Percentiles rank a stretch among this genome's conserved stretches.
Conservation (phyloP, 768 basidiomycete genomes). For the Suillus weaverae region DNA sequence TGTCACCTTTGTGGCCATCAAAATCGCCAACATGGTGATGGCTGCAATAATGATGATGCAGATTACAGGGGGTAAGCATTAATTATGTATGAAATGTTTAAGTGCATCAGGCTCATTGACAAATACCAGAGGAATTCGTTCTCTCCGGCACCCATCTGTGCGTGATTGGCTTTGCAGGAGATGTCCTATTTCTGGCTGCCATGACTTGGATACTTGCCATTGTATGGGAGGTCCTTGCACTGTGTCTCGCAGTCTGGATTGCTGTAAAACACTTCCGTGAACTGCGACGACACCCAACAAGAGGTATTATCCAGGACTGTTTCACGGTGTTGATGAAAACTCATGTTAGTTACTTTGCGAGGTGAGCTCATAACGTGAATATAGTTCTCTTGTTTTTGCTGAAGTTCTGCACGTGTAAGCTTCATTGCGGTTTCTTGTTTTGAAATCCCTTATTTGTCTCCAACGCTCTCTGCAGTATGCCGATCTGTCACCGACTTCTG, state of each 20-base stretch:
- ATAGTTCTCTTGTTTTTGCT: neutral
- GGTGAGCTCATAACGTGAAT: neutral
- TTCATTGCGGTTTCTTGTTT: neutral
- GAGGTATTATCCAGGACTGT: neutral
- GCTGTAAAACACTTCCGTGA: neutral
- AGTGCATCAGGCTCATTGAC: neutral
- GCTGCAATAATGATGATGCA: rapidly evolving
- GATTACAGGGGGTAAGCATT: neutral
- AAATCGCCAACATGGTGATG: neutral
- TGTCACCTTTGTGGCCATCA: neutral
- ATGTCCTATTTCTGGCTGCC: neutral
- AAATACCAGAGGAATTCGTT: neutral
- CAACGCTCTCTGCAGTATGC: neutral
- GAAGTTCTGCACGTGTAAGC: neutral
- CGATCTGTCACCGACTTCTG: neutral
- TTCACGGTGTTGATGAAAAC: neutral
- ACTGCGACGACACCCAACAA: neutral
- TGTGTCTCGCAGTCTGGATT: neutral
- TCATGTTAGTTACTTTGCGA: neutral
- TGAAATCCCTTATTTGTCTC: neutral
- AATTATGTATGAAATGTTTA: neutral
- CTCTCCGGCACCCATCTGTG: neutral
- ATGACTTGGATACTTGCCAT: neutral
- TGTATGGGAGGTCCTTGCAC: neutral
- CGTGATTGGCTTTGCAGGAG: rapidly evolving